Evolutionary conservation across 495 filamentous ascomycete species (phyloP), one percentile per base, ranked within the genome.

Genomic region (Podospora tetraspora): DNA sequence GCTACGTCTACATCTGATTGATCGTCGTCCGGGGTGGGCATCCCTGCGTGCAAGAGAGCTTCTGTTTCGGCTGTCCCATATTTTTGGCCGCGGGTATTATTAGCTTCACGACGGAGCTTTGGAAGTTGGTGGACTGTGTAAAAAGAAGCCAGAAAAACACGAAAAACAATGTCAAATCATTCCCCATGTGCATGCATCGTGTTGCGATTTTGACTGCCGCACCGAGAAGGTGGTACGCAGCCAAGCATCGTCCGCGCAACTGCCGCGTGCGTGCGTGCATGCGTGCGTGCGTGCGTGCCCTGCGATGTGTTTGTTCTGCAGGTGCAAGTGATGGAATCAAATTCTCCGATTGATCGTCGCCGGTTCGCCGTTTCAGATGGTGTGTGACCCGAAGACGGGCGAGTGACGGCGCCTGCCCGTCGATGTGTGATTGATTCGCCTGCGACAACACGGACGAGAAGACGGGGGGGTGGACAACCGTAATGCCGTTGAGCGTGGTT

Each of bases 1-100:
- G 75, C 66, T 76, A 76, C 68, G 64, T 75, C n/a, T 77, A 77
- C 34, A 64, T 76, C 27, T 75, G n/a, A 66, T n/a, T 19, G 24
- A 23, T 24, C 34, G 43, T 52, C 34, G 34, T 37, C 34, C 43
- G 43, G 43, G 43, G n/a, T 13, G 37, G 4, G 27, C 3, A 43
- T 52, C 43, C 19, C 19, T 52, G 37, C 4, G 16, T 19, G 16
- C 6, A 2, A 52, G 43, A 2, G 43, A 52, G 16, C 1, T 52
- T 52, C 43, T 52, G 34, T 52, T 52, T 52, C 43, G 19, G 2
- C 43, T 52, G 13, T n/a, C 3, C 2, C 16, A 52, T 52, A 52
- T 52, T 52, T 19, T 52, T 52, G 43, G 16, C 43, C 13, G 19
- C 6, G 43, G 6, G 43, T 52, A n/a, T 52, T 52, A 52, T 52